These are phyloP conservation scores for Schwanniomyces pseudopolymorphus DNA, from an alignment of 805 yeast species.

Conservation along the genomic window DNA sequence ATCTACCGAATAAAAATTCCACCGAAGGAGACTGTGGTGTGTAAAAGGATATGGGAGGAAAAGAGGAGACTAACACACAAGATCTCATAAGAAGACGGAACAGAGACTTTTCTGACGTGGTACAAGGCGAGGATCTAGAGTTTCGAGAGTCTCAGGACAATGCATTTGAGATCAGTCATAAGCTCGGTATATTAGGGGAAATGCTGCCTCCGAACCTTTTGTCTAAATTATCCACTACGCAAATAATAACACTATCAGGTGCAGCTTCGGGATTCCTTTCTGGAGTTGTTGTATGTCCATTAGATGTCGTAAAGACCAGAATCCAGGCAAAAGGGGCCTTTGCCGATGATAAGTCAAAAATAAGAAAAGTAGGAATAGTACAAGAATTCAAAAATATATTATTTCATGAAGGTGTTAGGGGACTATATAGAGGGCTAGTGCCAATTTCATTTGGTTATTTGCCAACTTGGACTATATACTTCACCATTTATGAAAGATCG, in stretches of 20 bases:
- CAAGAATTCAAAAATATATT: constrained; percentile 67
- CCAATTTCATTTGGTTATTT: constrained; percentile 94
- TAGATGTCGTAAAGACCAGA: constrained; percentile 93
- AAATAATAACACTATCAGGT: constrained; percentile 80
- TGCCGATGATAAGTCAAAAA: constrained; percentile 14
- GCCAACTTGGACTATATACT: constrained; percentile 97
- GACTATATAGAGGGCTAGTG: constrained; percentile 84
- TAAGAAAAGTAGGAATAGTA: constrained; percentile 57
- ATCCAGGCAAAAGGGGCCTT: constrained; percentile 84
- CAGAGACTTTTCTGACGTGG: constrained; percentile 30
- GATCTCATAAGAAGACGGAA: not conserved
- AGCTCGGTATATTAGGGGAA: constrained; percentile 16
- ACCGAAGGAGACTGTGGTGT: not conserved
- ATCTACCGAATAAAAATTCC: not conserved
- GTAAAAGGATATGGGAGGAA: not conserved
- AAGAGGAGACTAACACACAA: not conserved
- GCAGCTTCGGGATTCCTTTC: constrained; percentile 92
- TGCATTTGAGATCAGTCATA: constrained; percentile 21
- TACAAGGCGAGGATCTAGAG: constrained; percentile 40
- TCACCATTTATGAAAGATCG: constrained; percentile 81
- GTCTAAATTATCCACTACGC: constrained; percentile 37
- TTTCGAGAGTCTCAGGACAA: constrained; percentile 22
- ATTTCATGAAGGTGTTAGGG: constrained; percentile 76
- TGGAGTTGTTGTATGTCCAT: constrained; percentile 88
- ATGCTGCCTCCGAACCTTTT: constrained; percentile 20